A percentile compares a stretch with the other conserved stretches of the same genome.
Evolutionary conservation across 345 rosid genomes (phyloP).

Genomic region (Sapria himalayana): DNA sequence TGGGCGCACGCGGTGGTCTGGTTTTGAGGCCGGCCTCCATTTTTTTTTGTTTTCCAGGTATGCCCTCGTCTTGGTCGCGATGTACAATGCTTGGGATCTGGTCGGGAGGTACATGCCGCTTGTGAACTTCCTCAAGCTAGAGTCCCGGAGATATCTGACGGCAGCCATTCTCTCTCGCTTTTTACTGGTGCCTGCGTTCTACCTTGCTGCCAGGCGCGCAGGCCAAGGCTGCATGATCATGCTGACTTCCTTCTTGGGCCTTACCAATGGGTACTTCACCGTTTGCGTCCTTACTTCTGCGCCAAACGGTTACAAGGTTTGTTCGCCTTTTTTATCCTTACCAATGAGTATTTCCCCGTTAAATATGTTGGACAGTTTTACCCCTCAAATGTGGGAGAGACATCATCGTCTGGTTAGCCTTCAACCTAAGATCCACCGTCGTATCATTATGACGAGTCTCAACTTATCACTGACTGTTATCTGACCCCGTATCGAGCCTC

Average conservation of each 20-base stretch:
- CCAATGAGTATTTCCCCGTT: no score
- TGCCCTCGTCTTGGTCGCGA: conserved; percentile 47
- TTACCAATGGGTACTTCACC: conserved; percentile 53
- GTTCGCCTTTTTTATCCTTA: no score
- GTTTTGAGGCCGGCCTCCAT: background rate
- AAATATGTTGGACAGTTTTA: no score
- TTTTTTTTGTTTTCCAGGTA: conserved; percentile 26
- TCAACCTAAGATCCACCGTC: no score
- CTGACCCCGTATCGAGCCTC: no score
- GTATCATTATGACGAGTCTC: no score
- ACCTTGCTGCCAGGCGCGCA: conserved; percentile 54
- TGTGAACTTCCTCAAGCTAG: conserved; percentile 19
- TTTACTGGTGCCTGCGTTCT: conserved; percentile 47
- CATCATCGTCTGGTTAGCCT: no score
- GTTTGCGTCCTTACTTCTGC: conserved; percentile 59
- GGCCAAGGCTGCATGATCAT: conserved; percentile 80
- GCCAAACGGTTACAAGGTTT: conserved; percentile 69
- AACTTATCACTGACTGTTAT: no score
- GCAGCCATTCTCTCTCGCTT: conserved; percentile 24
- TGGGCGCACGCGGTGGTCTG: background rate
- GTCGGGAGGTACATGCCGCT: conserved; percentile 46
- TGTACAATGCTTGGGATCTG: conserved; percentile 48
- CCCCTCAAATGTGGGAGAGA: no score
- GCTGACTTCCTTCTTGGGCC: conserved; percentile 53
- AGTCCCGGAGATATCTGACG: conserved; percentile 39